Percentiles rank a stretch among this genome's conserved stretches.
Conservation (phyloP, 495 filamentous ascomycete genomes). For the Podospora pseudoanserina region DNA sequence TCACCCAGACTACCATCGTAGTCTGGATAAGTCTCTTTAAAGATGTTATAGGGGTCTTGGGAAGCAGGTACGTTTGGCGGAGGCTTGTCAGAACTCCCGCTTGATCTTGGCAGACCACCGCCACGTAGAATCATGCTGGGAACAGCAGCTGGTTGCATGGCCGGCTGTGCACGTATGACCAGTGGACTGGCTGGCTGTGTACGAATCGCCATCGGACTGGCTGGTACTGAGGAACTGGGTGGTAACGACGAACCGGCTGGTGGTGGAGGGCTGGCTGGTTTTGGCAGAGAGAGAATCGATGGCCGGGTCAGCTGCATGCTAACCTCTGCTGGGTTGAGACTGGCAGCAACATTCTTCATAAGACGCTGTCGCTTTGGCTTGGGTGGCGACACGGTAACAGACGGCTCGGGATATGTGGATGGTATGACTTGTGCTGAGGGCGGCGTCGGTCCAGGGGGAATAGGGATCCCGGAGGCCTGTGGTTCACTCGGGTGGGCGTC, state of each 20-base stretch:
- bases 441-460: slow-evolving; percentile 30
- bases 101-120: not conserved
- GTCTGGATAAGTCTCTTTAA: slow-evolving; percentile 53
- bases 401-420: slow-evolving; percentile 21
- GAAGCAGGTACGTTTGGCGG: not conserved
- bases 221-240: not conserved
- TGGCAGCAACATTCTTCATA: slow-evolving; percentile 12
- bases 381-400: not conserved
- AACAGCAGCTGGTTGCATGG: not conserved
- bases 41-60: slow-evolving; percentile 42
- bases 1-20: slow-evolving; percentile 52
- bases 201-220: not conserved
- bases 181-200: not conserved
- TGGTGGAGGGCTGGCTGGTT: not conserved
- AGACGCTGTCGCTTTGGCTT: slow-evolving; percentile 16
- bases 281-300: not conserved
- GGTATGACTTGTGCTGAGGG: slow-evolving; percentile 44
- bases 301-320: not conserved
- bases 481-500: not conserved
- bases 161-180: not conserved
- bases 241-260: not conserved
- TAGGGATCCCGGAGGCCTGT: not conserved
- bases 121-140: not conserved
- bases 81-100: not conserved
- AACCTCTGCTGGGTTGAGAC: not conserved